Percentiles rank a stretch among this genome's conserved stretches.
These are phyloP conservation scores for Solanum sejunctum DNA, from an alignment of 257 asterid genomes.

Conservation along the genomic window DNA sequence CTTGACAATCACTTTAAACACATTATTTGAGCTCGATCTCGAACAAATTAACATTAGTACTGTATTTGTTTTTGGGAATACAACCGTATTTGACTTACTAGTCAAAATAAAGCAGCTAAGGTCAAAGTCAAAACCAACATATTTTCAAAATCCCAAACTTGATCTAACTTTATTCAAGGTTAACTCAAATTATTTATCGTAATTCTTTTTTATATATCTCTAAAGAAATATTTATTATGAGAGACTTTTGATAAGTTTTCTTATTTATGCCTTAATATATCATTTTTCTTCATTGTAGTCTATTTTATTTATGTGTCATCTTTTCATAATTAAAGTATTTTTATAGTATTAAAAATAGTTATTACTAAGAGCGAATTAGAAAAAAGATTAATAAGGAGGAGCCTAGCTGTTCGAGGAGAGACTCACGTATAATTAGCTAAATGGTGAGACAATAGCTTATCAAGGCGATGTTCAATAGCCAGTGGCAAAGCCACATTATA, in stretches of 20 bases:
- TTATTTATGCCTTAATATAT: background rate
- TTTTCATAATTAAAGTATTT: background rate
- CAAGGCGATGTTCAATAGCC: too few relatives aligned
- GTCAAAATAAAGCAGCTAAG: background rate
- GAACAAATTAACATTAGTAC: background rate
- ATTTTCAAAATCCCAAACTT: background rate
- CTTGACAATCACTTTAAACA: background rate
- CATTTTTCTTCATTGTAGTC: background rate
- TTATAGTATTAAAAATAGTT: background rate
- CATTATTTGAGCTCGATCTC: background rate
- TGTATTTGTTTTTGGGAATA: background rate
- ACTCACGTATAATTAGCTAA: background rate
- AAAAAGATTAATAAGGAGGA: background rate
- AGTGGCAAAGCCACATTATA: too few relatives aligned
- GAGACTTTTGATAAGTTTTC: background rate
- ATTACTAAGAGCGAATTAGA: background rate
- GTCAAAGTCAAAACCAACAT: background rate
- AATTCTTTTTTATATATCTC: background rate
- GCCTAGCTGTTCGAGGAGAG: background rate
- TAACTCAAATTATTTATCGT: background rate
- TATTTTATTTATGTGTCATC: background rate
- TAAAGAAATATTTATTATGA: background rate
- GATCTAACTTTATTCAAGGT: background rate
- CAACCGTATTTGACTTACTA: background rate
- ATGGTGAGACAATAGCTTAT: background rate